Evolutionary conservation across 2,329 filamentous ascomycete species (phyloP), one percentile per base, ranked within the genome.

Genomic region (Aaosphaeria arxii): DNA sequence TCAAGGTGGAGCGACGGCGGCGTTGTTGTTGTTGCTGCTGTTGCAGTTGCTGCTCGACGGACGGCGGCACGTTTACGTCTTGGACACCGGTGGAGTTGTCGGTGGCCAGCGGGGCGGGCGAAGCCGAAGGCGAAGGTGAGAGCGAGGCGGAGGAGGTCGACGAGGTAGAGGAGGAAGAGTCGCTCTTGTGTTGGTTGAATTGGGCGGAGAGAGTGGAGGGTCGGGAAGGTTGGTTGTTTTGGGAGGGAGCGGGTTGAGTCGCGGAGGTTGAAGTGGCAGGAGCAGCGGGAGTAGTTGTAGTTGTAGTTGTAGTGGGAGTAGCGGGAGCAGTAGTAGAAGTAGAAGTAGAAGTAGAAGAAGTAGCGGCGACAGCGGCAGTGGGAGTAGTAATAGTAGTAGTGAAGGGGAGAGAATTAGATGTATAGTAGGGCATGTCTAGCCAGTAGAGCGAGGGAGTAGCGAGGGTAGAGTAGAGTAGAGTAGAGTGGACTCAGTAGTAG

Each of bases 61-160:
- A 24, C 17, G 17, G 17, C 17, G 17, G 17, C 17, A 24, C 17
- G 17, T 24, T 24, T 24, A 24, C 17, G 17, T 24, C 17, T 24
- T 24, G 17, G 3, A 24, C 17, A 24, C 17, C 17, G 17, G 17
- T 24, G 17, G 17, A 24, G 17, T 24, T 24, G 17, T 24, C 17
- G 17, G 17, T 24, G 17, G 17, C 17, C 17, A 24, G 17, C 17
- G 17, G 17, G 17, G 17, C 17, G 17, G 17, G 17, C 17, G 17
- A 24, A 24, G 17, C 17, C 17, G 17, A 24, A 24, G 17, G 17
- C 17, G 17, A 24, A 24, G 17, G 17, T 24, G 17, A 38, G 48
- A 58, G 58, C 35, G 66, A 59, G 46, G 51, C 57, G 41, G 57
- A 60, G 44, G 54, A 52, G 51, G 58, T 43, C 44, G 51, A 30